Base-by-base conservation (phyloP, 257 asterid genomes). In the Nicotiana obtusifolia region DNA sequence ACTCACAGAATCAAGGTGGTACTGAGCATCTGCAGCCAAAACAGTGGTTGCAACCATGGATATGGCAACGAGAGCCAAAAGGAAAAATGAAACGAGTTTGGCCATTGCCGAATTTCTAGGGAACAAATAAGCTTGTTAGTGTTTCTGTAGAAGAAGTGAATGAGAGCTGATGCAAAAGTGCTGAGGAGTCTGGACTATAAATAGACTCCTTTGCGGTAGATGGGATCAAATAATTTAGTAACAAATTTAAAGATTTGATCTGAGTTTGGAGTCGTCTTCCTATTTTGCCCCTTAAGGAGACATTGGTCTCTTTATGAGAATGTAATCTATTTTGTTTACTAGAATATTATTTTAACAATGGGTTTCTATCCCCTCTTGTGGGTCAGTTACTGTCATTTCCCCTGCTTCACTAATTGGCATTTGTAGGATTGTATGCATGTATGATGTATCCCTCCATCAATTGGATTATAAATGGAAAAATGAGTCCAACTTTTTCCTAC, bases 51-150 rank as follows among this genome's bases (percentile, higher is more conserved):
- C 61, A 60, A 88, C 56, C 82, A 79, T 68, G 88, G 88, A 86
- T 65, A 85, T 26, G 80, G 87, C 90, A 44, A 89, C 24, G 64
- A 88, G 54, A 5, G 90, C 85, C 77, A 89, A 82, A 64, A 89
- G 84, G 11, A 86, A 17, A 41, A 89, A 81, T 17, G 84, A 76
- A 7, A 80, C 17, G 62, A 82, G 54, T 84, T 88, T 89, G 14
- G 87, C 90, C 89, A 89, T 89, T 76, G 88, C 85, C 83, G 64
- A 22, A 49, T 19, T 68, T 30, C 84, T 49, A 30, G 19, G 3
- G 56, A 10, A 35, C 44, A 35, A 6, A 41, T 41, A 41, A 41
- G 47, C 0, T 8, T 41, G 47, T 41, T 41, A 7, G 62, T 68
- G 56, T 31, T 64, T 76, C 28, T 67, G 73, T 57, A 67, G 26